Evolutionary conservation across 2,329 filamentous ascomycete genomes (phyloP), one percentile per base, ranked within the genome.

Genomic region (Eutypa lata): DNA sequence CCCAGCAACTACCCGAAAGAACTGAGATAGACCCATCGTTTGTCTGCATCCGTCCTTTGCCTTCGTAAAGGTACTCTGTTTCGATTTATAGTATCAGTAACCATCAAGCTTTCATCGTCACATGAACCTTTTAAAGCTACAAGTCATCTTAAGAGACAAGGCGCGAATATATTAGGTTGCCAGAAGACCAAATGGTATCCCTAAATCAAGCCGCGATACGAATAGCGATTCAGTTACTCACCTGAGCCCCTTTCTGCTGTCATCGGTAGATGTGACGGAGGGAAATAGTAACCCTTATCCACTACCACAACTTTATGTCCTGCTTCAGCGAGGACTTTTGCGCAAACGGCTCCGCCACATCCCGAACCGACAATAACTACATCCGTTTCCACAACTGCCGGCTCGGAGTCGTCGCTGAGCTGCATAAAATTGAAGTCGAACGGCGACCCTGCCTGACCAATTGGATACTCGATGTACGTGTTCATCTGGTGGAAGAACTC

Each of bases 351-450:
- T 40, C 89, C 91, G 57, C 92, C 92, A 61, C 90, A 95, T 26
- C 92, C 92, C 37, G 89, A 94, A 2, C 92, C 92, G 19, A 97
- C 80, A 53, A 97, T 85, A 40, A 96, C 83, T 1, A 96, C 84
- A 68, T 97, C 93, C 0, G 89, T 87, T 50, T 91, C 83, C 38
- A 95, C 73, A 3, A 78, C 77, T 57, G 86, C 83, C 0, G 82
- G 75, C 4, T 76, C 57, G 4, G 64, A 58, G n/a, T 61, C 57
- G 6, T 65, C 67, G 2, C 65, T 68, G 58, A 87, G 75, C 63
- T 89, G 84, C 45, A 88, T 64, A 60, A 90, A 90, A 1, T 76
- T 67, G 64, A 81, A 89, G 35, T 80, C 72, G 54, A 79, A 82
- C 3, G 75, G 75, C 37, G 76, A 71, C 2, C 74, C 78, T 0